Conservation (phyloP, 192 early-diverging fungal genomes). For the Entomortierella beljakovae region DNA sequence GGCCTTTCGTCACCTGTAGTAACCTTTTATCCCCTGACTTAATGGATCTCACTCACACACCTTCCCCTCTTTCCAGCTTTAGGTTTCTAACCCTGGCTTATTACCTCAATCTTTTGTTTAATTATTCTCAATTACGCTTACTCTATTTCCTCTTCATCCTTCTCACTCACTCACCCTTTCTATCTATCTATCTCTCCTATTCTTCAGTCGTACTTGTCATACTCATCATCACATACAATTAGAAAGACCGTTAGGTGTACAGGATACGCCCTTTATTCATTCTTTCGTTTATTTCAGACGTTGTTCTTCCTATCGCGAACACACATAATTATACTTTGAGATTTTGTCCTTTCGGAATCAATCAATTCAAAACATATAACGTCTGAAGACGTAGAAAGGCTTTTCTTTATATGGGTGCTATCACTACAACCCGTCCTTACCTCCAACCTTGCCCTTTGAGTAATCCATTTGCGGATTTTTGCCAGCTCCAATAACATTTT, state of each 20-base stretch:
- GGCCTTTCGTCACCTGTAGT: not conserved
- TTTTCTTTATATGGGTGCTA: slow-evolving; percentile 27
- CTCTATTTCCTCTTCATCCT: not conserved
- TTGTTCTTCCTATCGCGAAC: no score
- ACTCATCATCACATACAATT: not conserved
- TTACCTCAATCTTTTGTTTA: not conserved
- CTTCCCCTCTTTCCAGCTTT: not conserved
- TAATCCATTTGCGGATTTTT: slow-evolving; percentile 1
- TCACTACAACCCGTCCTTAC: not conserved
- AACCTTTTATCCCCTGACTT: not conserved
- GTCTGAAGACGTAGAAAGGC: no score
- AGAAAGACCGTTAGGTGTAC: slow-evolving; percentile 3
- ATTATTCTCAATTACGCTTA: not conserved
- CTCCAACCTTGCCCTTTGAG: slow-evolving; percentile 11
- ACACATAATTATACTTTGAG: no score
- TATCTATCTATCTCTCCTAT: not conserved
- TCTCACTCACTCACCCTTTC: slow-evolving; percentile 1
- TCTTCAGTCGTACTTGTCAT: not conserved
- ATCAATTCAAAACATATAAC: not conserved
- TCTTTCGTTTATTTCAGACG: no score
- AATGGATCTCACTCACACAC: not conserved
- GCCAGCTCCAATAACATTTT: slow-evolving; percentile 12
- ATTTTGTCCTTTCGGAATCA: not conserved
- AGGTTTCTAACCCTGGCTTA: not conserved
- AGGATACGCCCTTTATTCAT: not conserved